A percentile compares a stretch with the other conserved stretches of the same genome.
Evolutionary conservation across 192 early-diverging fungal species (phyloP).

Genomic region (Anaeromyces robustus): DNA sequence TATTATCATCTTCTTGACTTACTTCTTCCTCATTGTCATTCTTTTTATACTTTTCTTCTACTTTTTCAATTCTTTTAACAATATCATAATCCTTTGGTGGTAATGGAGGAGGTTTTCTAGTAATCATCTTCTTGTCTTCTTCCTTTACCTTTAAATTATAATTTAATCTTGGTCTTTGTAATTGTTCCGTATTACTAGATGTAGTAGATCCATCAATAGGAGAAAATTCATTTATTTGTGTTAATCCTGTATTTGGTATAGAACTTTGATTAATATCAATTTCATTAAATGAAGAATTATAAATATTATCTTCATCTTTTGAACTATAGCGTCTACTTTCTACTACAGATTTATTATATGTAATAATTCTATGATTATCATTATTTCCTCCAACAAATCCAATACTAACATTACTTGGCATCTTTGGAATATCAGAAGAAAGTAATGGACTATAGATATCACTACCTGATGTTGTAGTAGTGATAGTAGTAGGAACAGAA

Average conservation of each 20-base stretch:
- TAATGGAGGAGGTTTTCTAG: no score
- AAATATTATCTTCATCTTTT: not conserved
- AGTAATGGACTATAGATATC: not conserved
- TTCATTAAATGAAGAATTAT: not conserved
- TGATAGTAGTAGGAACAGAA: not conserved
- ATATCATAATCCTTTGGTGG: no score
- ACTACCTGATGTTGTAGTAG: not conserved
- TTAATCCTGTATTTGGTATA: not conserved
- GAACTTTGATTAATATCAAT: not conserved
- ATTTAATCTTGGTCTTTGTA: not conserved
- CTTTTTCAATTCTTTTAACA: no score
- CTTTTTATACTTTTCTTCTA: no score
- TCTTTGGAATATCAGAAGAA: not conserved
- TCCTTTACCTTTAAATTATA: no score
- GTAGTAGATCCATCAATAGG: not conserved
- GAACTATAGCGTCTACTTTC: not conserved
- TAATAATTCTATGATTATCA: not conserved
- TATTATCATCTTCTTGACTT: no score
- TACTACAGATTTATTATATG: not conserved
- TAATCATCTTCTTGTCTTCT: no score
- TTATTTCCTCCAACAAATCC: not conserved
- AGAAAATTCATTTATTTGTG: not conserved
- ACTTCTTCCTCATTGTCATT: no score
- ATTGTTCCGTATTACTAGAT: not conserved
- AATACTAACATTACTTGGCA: not conserved